Evolutionary conservation across 768 basidiomycete genomes (phyloP).

Genomic region (Leccinum rimulosum): DNA sequence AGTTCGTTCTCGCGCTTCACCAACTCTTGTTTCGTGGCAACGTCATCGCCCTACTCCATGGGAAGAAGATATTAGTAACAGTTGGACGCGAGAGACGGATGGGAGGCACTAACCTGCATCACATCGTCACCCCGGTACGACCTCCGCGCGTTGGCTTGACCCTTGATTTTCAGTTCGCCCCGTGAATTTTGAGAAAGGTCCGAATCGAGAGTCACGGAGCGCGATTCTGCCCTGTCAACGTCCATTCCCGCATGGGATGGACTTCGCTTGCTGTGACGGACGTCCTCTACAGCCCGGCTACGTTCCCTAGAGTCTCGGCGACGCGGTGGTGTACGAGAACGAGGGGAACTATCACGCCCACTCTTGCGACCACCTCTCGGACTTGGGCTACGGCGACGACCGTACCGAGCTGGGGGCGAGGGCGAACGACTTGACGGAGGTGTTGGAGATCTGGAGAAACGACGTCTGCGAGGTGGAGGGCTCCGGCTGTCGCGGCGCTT

Average conservation of each 20-base stretch:
- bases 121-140: conserved; percentile 52
- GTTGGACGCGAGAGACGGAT: conserved; percentile 2
- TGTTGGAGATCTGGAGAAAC: conserved; percentile 47
- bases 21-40: conserved; percentile 43
- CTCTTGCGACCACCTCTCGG: conserved; percentile 31
- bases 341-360: conserved; percentile 31
- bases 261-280: conserved; percentile 26
- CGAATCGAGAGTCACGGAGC: conserved; percentile 25
- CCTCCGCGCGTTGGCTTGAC: conserved; percentile 57
- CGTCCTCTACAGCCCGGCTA: conserved; percentile 14
- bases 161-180: conserved; percentile 72
- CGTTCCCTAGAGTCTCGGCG: conserved; percentile 32
- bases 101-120: conserved; percentile 20
- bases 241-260: conserved; percentile 24
- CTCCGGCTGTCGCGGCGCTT: conserved; percentile 31
- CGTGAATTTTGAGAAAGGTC: conserved; percentile 32
- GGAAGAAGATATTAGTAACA: conserved; percentile 9
- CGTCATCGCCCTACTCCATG: conserved; percentile 20
- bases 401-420: conserved; percentile 35
- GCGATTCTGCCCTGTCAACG: conserved; percentile 23
- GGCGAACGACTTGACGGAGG: conserved; percentile 45
- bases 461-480: conserved; percentile 38
- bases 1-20: conserved; percentile 73
- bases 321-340: conserved; percentile 35
- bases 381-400: conserved; percentile 46